These are phyloP conservation scores for Melampsora occidentalis DNA, from an alignment of 1,284 basidiomycete genomes.

Conservation along the genomic window DNA sequence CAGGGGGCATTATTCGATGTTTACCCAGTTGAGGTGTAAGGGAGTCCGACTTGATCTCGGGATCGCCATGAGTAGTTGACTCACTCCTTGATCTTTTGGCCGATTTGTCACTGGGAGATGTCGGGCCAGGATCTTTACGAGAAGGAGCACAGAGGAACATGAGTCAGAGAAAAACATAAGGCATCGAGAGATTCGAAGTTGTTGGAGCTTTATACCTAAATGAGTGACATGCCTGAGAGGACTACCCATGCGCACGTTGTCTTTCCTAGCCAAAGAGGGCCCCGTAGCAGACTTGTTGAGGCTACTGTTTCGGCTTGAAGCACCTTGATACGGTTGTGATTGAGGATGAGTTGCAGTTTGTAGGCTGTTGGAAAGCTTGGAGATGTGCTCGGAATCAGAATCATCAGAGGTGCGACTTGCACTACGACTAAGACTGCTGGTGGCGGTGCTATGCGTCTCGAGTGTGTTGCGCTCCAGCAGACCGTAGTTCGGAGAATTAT, in stretches of 20 bases:
- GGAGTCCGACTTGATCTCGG: conserved; percentile 6
- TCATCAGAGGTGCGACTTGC: background rate
- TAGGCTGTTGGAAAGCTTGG: background rate
- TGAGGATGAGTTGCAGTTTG: background rate
- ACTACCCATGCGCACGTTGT: conserved; percentile 39
- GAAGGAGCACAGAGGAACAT: background rate
- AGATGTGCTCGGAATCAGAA: background rate
- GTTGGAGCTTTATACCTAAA: conserved; percentile 13
- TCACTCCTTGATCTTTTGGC: background rate
- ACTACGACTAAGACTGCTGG: background rate
- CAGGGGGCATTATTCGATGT: background rate
- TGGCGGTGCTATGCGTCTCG: background rate
- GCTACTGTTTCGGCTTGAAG: conserved; percentile 31
- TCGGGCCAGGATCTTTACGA: background rate
- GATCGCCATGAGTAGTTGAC: conserved; percentile 4
- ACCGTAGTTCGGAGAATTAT: background rate
- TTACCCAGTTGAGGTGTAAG: conserved; percentile 5
- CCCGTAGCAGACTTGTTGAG: conserved; percentile 20
- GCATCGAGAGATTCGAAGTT: background rate
- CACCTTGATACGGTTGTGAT: background rate
- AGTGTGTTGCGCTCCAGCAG: background rate
- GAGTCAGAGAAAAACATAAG: background rate
- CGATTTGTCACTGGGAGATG: background rate
- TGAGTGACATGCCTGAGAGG: conserved; percentile 44
- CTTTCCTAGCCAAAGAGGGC: conserved; percentile 29